Percentiles rank a stretch among this genome's conserved stretches.
Conservation (phyloP, 2,329 filamentous ascomycete species). For the Fusarium pseudograminearum region DNA sequence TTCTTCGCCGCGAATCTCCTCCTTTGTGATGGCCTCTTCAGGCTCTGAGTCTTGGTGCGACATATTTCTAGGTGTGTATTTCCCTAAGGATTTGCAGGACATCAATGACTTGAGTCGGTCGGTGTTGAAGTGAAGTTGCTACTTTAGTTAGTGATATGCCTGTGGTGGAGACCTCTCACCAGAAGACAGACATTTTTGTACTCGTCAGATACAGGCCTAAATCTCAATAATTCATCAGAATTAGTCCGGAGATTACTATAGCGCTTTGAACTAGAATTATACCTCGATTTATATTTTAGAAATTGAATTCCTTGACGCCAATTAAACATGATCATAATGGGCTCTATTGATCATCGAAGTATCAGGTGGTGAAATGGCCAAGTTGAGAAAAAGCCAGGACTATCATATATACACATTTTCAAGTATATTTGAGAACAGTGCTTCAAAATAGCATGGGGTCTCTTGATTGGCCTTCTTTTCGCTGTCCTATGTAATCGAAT, state of each 20-base stretch:
- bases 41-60: conserved; percentile 44
- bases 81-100: not conserved
- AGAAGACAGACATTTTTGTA: not conserved
- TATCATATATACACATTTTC: not conserved
- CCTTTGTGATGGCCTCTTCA: conserved; percentile 57
- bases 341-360: not conserved
- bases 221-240: not conserved
- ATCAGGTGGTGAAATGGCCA: not conserved
- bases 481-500: not conserved
- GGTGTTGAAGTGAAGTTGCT: conserved; percentile 7
- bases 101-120: not conserved
- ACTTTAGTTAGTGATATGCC: conserved; percentile 21
- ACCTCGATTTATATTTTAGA: not conserved
- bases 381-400: not conserved
- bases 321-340: not conserved
- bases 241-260: not conserved
- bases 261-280: not conserved
- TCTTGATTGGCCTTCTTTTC: too few relatives aligned
- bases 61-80: conserved; percentile 36
- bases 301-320: not conserved
- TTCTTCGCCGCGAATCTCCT: conserved; percentile 56
- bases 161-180: conserved; percentile 26
- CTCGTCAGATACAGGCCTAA: not conserved
- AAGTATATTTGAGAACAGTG: not conserved
- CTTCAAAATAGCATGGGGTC: too few relatives aligned